phyloP scores from a whole-genome alignment of 148 eudicot genomes.

The Beta vulgaris region DNA sequence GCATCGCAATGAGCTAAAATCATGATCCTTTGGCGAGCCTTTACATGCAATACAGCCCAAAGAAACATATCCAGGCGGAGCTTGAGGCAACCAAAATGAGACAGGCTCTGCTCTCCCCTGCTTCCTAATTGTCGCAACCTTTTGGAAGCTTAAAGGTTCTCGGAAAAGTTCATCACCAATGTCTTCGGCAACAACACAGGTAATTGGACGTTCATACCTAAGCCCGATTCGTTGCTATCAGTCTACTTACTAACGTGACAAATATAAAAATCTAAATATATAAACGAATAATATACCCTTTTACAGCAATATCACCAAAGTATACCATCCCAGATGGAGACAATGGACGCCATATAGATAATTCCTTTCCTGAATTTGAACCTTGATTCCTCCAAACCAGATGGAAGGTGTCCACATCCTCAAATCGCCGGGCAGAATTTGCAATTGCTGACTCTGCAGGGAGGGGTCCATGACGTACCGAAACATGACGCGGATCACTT shows the following conservation, averaged over 20 bases:
- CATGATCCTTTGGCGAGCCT: conserved; percentile 69
- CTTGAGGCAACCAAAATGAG: conserved; percentile 92
- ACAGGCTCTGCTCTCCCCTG: conserved; percentile 60
- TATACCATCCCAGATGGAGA: conserved; percentile 81
- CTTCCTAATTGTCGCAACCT: conserved; percentile 80
- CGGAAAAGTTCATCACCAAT: conserved; percentile 63
- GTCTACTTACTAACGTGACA: neutral
- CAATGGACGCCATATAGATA: conserved; percentile 95
- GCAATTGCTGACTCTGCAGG: conserved; percentile 38
- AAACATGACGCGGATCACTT: conserved; percentile 26
- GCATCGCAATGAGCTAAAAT: conserved; percentile 73
- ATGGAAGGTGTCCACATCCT: conserved; percentile 71
- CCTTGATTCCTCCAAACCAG: conserved; percentile 96
- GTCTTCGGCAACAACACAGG: conserved; percentile 78
- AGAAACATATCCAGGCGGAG: conserved; percentile 91
- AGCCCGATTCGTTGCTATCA: conserved; percentile 14
- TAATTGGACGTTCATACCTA: conserved; percentile 91
- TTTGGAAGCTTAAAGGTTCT: conserved; percentile 60
- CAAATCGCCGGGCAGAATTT: conserved; percentile 53
- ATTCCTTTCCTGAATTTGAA: conserved; percentile 66
- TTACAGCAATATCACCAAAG: conserved; percentile 91
- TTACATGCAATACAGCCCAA: conserved; percentile 90
- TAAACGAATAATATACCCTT: conserved; percentile 52
- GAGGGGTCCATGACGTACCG: conserved; percentile 30
- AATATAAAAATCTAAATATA: conserved; percentile 10